These are phyloP conservation scores for Boletellus sp. DNA, from an alignment of 768 basidiomycete species.

Conservation along the genomic window DNA sequence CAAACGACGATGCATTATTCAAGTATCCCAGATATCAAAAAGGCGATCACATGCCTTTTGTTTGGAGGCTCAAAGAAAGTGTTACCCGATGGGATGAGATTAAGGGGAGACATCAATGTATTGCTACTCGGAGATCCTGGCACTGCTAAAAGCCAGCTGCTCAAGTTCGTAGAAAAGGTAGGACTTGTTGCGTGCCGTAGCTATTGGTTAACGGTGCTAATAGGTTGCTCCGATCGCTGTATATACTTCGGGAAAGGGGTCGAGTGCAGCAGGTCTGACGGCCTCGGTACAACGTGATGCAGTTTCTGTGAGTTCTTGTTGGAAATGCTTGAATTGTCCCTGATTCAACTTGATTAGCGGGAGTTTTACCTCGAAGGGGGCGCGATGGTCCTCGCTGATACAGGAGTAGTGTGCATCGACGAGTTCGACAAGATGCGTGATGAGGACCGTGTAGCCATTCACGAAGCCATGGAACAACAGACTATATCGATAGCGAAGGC, in stretches of 20 bases:
- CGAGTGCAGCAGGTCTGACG: constrained; percentile 96
- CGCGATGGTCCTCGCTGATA: constrained; percentile 98
- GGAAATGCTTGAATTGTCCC: neutral
- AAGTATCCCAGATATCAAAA: constrained; percentile 86
- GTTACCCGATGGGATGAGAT: constrained; percentile 93
- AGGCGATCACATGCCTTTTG: constrained; percentile 92
- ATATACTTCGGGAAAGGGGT: constrained; percentile 97
- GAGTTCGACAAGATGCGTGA: constrained; percentile 99
- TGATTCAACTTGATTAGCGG: constrained; percentile 47
- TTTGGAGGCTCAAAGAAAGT: constrained; percentile 98
- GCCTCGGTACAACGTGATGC: constrained; percentile 95
- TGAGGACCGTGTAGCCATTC: constrained; percentile 97
- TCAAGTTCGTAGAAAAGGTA: constrained; percentile 98
- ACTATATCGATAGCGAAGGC: constrained; percentile 99
- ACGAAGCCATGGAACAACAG: constrained; percentile 99
- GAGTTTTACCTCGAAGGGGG: constrained; percentile 99
- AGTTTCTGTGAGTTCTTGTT: constrained; percentile 60
- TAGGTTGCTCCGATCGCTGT: constrained; percentile 97
- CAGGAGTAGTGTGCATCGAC: constrained; percentile 98
- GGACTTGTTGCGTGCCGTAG: neutral
- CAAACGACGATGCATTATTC: neutral
- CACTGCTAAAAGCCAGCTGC: constrained; percentile 95
- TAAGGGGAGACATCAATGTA: constrained; percentile 98
- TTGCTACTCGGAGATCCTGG: constrained; percentile 95
- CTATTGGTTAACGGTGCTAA: constrained; percentile 1